phyloP scores from a whole-genome alignment of 805 yeast genomes.

The Yamadazyma laniorum region DNA sequence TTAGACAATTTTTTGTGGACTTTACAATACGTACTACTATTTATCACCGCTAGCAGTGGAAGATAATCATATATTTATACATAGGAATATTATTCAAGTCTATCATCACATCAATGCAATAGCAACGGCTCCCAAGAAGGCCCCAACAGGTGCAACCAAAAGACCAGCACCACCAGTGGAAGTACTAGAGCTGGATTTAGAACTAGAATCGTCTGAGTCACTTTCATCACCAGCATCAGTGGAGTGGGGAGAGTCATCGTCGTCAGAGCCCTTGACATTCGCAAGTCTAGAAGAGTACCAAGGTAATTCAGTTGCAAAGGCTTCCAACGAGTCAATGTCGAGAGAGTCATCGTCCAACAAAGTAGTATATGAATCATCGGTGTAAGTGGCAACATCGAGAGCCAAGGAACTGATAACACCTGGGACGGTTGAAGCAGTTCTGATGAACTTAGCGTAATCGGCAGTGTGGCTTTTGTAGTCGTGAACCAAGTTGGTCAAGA shows the following conservation, averaged over 20 bases:
- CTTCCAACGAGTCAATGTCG: constrained; percentile 21
- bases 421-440: constrained; percentile 29
- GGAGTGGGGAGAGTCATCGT: constrained; percentile 3
- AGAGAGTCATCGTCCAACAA: constrained; percentile 23
- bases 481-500: constrained; percentile 35
- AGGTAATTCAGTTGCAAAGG: constrained; percentile 35
- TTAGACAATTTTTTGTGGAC: constrained; percentile 42
- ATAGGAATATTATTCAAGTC: not conserved
- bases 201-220: not conserved
- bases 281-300: constrained; percentile 29
- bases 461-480: constrained; percentile 27
- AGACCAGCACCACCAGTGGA: constrained; percentile 8
- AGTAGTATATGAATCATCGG: constrained; percentile 37
- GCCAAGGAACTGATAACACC: constrained; percentile 30
- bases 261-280: constrained; percentile 4
- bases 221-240: constrained; percentile 2
- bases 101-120: constrained; percentile 25
- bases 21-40: constrained; percentile 34
- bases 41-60: constrained; percentile 24
- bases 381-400: constrained; percentile 28
- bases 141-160: constrained; percentile 28
- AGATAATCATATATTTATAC: not conserved
- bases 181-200: constrained; percentile 1
- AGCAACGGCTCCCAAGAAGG: constrained; percentile 33
- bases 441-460: constrained; percentile 27